These are phyloP conservation scores for Puccinia novopanici DNA, from an alignment of 1,284 basidiomycete genomes.

Conservation along the genomic window DNA sequence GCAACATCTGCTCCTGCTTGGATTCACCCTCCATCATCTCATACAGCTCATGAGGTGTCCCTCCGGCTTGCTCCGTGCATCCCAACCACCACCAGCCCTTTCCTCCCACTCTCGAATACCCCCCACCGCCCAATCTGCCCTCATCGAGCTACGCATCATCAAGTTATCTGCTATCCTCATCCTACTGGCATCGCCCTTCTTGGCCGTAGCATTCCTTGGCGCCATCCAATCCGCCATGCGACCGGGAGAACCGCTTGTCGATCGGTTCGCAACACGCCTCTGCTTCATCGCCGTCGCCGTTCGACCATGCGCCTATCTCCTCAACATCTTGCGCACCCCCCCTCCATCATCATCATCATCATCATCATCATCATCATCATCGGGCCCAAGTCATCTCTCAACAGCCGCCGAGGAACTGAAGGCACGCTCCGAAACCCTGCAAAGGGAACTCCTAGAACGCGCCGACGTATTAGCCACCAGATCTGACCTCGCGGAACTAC, in stretches of 20 bases:
- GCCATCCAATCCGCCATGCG: constrained; percentile 23
- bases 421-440: not conserved
- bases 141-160: constrained; percentile 18
- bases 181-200: constrained; percentile 17
- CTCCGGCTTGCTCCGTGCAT: constrained; percentile 17
- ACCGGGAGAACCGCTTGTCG: constrained; percentile 17
- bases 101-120: not conserved
- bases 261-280: constrained; percentile 15
- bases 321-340: constrained; percentile 17
- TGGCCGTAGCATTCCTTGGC: constrained; percentile 23
- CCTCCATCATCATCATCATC: not conserved
- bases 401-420: constrained; percentile 7
- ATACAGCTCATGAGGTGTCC: constrained; percentile 35
- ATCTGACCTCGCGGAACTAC: not conserved
- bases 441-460: not conserved
- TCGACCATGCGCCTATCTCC: constrained; percentile 6
- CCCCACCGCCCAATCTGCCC: not conserved
- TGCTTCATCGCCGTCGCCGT: constrained; percentile 28
- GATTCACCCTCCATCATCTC: constrained; percentile 29
- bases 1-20: constrained; percentile 18
- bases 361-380: too few relatives aligned
- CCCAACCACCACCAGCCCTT: not conserved
- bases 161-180: constrained; percentile 8
- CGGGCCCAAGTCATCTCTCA: not conserved
- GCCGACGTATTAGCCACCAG: constrained; percentile 1